Evolutionary conservation across 2,329 filamentous ascomycete genomes (phyloP), one percentile per base, ranked within the genome.

Genomic region (Cladophialophora bantiana): DNA sequence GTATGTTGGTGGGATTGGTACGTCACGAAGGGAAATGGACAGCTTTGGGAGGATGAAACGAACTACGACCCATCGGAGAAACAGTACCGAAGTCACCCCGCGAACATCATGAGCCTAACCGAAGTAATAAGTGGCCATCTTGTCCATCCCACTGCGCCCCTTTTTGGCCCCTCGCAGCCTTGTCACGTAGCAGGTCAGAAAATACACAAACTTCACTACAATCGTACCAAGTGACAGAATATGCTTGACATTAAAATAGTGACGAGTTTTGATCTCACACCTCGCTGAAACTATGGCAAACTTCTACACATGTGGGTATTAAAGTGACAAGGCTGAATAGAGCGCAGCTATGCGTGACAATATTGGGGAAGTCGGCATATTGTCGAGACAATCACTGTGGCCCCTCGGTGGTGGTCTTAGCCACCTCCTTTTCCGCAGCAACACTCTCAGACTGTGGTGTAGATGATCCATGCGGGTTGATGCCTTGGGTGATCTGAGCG

Each of bases 401-500:
- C 18, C 18, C 45, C 12, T 50, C 45, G 20, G 58, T 32, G 15
- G 52, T 56, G 34, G 55, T 48, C 60, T 67, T 67, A 15, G 65
- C 40, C 55, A 59, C 55, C 34, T 45, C 56, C 61, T 66, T 69
- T 36, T 69, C 55, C 15, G 45, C 52, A 4, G 61, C 48, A 7
- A 20, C 53, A 52, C 45, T 40, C 38, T 67, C 64, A n/a, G 60
- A 62, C 13, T 58, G 38, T 4, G 66, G 66, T 31, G 62, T 48
- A 7, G 62, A 54, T n/a, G 65, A 34, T 2, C 31, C 65, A 15
- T 13, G 36, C 2, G 68, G 54, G 34, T 54, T 36, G 35, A 68
- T 7, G 26, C 67, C 65, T 4, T 68, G 60, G 36, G 68, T 70
- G 42, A 68, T 59, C 59, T 68, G 62, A 12, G 59, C 48, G 31